phyloP scores from a whole-genome alignment of 345 rosid genomes.

The Euphorbia lathyris region DNA sequence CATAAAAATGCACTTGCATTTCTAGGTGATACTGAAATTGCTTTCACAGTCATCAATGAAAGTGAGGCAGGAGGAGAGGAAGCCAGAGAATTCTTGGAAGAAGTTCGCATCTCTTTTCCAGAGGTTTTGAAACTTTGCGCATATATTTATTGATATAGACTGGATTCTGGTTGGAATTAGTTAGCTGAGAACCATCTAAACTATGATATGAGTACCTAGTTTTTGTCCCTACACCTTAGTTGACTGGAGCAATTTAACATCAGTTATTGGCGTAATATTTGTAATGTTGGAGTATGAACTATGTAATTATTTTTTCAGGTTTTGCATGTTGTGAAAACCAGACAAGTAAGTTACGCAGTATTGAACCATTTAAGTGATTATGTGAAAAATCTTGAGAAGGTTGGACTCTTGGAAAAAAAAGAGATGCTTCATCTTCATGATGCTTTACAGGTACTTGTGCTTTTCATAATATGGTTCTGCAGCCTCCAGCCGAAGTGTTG shows the following conservation, averaged over 20 bases:
- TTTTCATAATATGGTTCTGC: not conserved
- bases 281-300: not conserved
- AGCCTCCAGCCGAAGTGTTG: not conserved
- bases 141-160: not conserved
- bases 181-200: not conserved
- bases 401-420: constrained; percentile 80
- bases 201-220: not conserved
- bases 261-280: not conserved
- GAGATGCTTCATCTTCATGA: constrained; percentile 95
- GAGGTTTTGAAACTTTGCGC: constrained; percentile 47
- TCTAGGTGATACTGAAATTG: constrained; percentile 72
- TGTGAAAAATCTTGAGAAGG: constrained; percentile 76
- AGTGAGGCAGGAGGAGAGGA: constrained; percentile 80
- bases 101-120: constrained; percentile 77
- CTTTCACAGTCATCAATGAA: constrained; percentile 69
- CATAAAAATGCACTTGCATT: constrained; percentile 5
- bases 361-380: constrained; percentile 77
- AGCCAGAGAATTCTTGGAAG: constrained; percentile 83
- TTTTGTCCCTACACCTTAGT: constrained; percentile 2
- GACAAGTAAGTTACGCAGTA: constrained; percentile 82
- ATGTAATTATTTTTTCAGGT: constrained; percentile 45
- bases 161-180: constrained; percentile 1
- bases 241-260: constrained; percentile 8
- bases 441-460: constrained; percentile 64
- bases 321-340: constrained; percentile 87